Evolutionary conservation across 306 rosid species (phyloP).

Genomic region (Luffa acutangula): DNA sequence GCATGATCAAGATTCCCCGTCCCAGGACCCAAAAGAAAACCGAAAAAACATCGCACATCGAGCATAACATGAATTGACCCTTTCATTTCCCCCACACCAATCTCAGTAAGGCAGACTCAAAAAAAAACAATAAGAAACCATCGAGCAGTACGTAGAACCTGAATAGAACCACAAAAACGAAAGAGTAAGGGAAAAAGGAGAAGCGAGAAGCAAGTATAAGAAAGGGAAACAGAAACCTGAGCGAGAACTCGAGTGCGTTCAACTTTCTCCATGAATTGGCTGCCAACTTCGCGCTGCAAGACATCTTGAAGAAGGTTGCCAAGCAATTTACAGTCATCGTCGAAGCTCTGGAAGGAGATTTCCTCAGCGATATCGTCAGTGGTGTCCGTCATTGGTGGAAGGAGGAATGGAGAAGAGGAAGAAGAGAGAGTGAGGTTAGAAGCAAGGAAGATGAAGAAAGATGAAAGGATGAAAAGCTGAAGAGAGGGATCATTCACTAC

Average conservation of each 20-base stretch:
- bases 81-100: neutral
- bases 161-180: neutral
- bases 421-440: neutral
- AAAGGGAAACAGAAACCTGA: constrained; percentile 32
- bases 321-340: constrained; percentile 77
- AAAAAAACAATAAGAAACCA: neutral
- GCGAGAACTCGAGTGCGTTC: constrained; percentile 72
- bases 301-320: constrained; percentile 73
- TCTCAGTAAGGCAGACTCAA: neutral
- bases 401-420: neutral
- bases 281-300: constrained; percentile 69
- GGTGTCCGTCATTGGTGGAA: constrained; percentile 64
- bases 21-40: neutral
- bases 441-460: neutral
- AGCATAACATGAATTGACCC: neutral
- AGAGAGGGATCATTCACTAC: neutral
- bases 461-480: neutral
- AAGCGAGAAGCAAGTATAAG: neutral
- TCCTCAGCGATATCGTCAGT: constrained; percentile 92
- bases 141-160: neutral
- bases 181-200: neutral
- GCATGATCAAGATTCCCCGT: neutral
- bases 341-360: constrained; percentile 80
- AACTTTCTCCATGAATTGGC: constrained; percentile 41
- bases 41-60: neutral